Evolutionary conservation across 2,329 filamentous ascomycete species (phyloP).

Genomic region (Bertia moriformis): DNA sequence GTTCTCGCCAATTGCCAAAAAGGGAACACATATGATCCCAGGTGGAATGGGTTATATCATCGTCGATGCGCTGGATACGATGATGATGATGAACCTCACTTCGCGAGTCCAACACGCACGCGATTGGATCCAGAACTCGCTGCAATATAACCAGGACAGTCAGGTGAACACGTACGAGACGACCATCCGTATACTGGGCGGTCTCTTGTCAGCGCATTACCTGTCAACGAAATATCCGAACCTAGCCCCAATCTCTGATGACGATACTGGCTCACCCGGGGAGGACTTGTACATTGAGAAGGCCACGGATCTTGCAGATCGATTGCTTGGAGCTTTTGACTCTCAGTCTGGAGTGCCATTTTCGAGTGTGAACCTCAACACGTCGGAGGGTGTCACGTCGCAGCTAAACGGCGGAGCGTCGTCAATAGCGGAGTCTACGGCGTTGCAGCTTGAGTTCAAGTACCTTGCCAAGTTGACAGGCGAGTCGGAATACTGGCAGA

Average conservation of each 20-base stretch:
- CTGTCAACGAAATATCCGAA: constrained; percentile 48
- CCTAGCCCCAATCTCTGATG: background rate
- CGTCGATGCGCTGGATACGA: constrained; percentile 60
- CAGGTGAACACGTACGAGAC: constrained; percentile 67
- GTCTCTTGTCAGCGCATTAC: constrained; percentile 59
- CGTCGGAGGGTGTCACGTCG: constrained; percentile 44
- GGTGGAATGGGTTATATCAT: constrained; percentile 69
- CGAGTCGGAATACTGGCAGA: constrained; percentile 56
- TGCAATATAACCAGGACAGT: constrained; percentile 57
- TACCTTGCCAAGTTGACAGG: constrained; percentile 61
- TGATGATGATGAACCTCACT: constrained; percentile 69
- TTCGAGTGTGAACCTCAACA: constrained; percentile 56
- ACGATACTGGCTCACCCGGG: constrained; percentile 36
- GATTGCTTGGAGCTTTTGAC: constrained; percentile 55
- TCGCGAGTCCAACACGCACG: constrained; percentile 51
- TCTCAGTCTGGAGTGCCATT: constrained; percentile 54
- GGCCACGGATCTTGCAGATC: constrained; percentile 56
- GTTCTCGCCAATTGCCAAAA: constrained; percentile 50
- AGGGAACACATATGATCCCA: constrained; percentile 49
- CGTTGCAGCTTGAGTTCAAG: constrained; percentile 61
- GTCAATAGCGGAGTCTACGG: constrained; percentile 59
- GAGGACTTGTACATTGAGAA: constrained; percentile 64
- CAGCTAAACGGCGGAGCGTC: constrained; percentile 56
- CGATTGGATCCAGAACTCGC: constrained; percentile 52
- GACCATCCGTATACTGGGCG: constrained; percentile 65